These are phyloP conservation scores for Leccinellum rugosiceps DNA, from an alignment of 768 basidiomycete species.

Conservation along the genomic window DNA sequence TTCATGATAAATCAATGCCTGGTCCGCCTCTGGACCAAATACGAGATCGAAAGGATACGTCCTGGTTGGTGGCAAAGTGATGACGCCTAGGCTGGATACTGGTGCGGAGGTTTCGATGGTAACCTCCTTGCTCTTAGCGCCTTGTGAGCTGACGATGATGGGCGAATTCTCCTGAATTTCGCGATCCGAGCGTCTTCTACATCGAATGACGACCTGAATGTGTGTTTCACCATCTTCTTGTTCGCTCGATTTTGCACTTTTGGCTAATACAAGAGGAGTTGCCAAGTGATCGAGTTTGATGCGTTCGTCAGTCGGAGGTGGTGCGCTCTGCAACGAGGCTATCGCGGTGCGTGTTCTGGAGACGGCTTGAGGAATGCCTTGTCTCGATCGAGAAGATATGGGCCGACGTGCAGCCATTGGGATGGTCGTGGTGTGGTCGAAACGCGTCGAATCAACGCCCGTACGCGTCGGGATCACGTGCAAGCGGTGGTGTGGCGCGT, in stretches of 20 bases:
- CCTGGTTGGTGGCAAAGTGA: slow-evolving; percentile 69
- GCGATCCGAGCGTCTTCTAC: slow-evolving; percentile 78
- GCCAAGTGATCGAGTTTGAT: slow-evolving; percentile 18
- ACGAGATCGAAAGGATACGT: slow-evolving; percentile 96
- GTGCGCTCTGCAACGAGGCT: slow-evolving; percentile 29
- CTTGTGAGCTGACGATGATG: slow-evolving; percentile 76
- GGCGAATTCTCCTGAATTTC: slow-evolving; percentile 87
- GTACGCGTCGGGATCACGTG: slow-evolving; percentile 35
- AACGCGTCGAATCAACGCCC: slow-evolving; percentile 32
- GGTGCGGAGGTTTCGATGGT: slow-evolving; percentile 78
- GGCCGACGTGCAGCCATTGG: slow-evolving; percentile 66
- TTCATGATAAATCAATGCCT: slow-evolving; percentile 89
- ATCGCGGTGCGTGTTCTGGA: slow-evolving; percentile 49
- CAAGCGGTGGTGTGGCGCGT: background rate
- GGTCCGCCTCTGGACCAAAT: slow-evolving; percentile 96
- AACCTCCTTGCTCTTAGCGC: slow-evolving; percentile 71
- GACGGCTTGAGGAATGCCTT: slow-evolving; percentile 28
- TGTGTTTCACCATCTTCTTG: slow-evolving; percentile 65
- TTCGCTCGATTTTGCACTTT: slow-evolving; percentile 25
- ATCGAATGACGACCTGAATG: slow-evolving; percentile 92
- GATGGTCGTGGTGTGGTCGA: slow-evolving; percentile 6
- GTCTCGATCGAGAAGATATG: slow-evolving; percentile 43
- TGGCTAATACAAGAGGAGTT: slow-evolving; percentile 24
- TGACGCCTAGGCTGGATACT: slow-evolving; percentile 65
- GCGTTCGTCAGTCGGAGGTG: slow-evolving; percentile 20